Base-by-base conservation (phyloP, 225 moss, liverwort and hornwort species). In the Polytrichum formosum region DNA sequence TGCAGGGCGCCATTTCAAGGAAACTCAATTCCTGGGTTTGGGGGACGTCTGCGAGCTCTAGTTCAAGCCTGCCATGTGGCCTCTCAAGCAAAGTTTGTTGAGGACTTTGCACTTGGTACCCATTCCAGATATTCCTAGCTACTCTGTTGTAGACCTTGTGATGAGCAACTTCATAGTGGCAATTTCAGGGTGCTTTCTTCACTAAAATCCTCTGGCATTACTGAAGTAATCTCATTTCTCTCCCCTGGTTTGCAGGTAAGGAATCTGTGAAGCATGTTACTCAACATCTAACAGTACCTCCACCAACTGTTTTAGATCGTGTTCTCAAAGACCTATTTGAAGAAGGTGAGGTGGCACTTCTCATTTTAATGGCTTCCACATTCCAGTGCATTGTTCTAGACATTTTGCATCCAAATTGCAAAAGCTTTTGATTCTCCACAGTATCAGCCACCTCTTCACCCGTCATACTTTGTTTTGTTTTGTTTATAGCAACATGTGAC, bases 311-410 rank as follows among this genome's bases (percentile, higher is more conserved):
- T 27, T 81, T 92, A 73, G 89, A 97, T 69, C 84, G 89, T 75
- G 91, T 93, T 70, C 73, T 94, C 28, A 97, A 94, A 87, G 97
- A 97, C 78, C 81, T 94, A 20, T 94, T 97, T 74, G 90, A 93
- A 60, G 88, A 86, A 83, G 90, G 93, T 94, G 84, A 64, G 82
- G 65, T 25, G 28, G 13, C 23, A 20, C 21, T 46, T 37, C 3
- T 37, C 13, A 4, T 46, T 16, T 46, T 13, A 46, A 46, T 46
- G 46, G 46, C 16, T 46, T 46, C 46, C 46, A 46, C 13, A 46
- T 46, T 46, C 46, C 46, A 46, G 16, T 46, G 46, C 46, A 16
- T 13, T 16, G 16, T 46, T 46, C 46, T 16, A 16, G 46, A 0
- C 10, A 16, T 13, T 46, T 16, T 16, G 46, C 46, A 46, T 46